Evolutionary conservation across 176 grass and related monocot genomes (phyloP).

Genomic region (Lolium perenne): DNA sequence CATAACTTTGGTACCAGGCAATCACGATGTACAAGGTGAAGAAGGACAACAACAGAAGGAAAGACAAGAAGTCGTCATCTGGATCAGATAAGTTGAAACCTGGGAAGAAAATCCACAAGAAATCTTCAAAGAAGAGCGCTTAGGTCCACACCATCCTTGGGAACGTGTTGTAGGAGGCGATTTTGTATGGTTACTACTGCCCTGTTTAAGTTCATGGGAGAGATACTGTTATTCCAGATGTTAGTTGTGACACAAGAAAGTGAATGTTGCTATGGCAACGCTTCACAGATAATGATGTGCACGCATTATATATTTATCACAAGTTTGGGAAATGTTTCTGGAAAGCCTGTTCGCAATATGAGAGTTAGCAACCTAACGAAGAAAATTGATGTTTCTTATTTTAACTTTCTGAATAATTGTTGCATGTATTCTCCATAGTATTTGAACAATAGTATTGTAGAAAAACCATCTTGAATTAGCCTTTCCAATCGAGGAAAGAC

Average conservation of each 20-base stretch:
- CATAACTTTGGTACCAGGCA: slow-evolving; percentile 57
- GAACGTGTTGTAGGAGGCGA: slow-evolving; percentile 14
- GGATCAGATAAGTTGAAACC: slow-evolving; percentile 61
- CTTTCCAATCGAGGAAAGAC: too few species aligned
- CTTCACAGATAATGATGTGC: not conserved
- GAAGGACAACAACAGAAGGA: slow-evolving; percentile 80
- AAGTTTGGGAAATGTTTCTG: not conserved
- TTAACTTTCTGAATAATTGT: too few species aligned
- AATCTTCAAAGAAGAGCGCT: slow-evolving; percentile 67
- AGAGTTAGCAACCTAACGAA: not conserved
- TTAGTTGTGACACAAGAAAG: slow-evolving; percentile 30
- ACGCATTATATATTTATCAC: not conserved
- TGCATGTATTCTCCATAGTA: too few species aligned
- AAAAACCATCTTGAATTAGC: too few species aligned
- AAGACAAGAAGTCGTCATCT: slow-evolving; percentile 44
- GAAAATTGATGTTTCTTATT: not conserved
- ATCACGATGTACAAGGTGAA: slow-evolving; percentile 86
- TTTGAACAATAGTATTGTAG: too few species aligned
- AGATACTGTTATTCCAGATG: slow-evolving; percentile 39
- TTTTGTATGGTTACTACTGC: slow-evolving; percentile 36
- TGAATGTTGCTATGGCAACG: slow-evolving; percentile 32
- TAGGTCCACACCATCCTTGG: slow-evolving; percentile 27
- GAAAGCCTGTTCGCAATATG: not conserved
- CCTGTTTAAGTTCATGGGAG: slow-evolving; percentile 36
- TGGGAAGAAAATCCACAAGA: slow-evolving; percentile 70